Conservation (phyloP, 768 basidiomycete species). For the Naganishia onofrii region DNA sequence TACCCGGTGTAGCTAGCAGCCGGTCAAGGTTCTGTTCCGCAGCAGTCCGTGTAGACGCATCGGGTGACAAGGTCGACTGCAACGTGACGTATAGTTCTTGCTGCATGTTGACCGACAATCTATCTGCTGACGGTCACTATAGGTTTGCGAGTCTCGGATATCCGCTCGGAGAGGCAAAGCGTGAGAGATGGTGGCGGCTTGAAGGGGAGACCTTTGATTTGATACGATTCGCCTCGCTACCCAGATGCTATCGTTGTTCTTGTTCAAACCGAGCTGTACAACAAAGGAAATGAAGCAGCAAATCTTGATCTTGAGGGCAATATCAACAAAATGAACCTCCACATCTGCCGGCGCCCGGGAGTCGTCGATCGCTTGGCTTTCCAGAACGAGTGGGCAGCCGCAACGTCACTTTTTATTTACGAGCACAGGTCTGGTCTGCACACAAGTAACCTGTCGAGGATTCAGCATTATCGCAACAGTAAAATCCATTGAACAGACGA, state of each 20-base stretch:
- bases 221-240: no score
- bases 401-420: conserved; percentile 2
- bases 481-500: background rate
- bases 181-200: no score
- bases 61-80: conserved; percentile 16
- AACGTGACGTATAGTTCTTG: conserved; percentile 21
- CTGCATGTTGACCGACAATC: conserved; percentile 19
- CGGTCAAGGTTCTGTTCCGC: conserved; percentile 29
- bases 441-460: no score
- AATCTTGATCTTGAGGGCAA: background rate
- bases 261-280: no score
- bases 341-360: background rate
- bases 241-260: no score
- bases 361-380: background rate
- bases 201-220: no score
- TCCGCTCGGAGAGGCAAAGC: background rate
- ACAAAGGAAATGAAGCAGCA: background rate
- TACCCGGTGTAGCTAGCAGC: background rate
- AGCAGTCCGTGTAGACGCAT: conserved; percentile 1
- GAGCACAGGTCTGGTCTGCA: background rate
- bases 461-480: no score
- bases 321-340: background rate
- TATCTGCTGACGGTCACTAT: background rate
- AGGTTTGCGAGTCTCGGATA: background rate
- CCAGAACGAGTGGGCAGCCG: background rate